Base-by-base conservation (phyloP, 2,329 filamentous ascomycete species). In the Phialemonium atrogriseum region DNA sequence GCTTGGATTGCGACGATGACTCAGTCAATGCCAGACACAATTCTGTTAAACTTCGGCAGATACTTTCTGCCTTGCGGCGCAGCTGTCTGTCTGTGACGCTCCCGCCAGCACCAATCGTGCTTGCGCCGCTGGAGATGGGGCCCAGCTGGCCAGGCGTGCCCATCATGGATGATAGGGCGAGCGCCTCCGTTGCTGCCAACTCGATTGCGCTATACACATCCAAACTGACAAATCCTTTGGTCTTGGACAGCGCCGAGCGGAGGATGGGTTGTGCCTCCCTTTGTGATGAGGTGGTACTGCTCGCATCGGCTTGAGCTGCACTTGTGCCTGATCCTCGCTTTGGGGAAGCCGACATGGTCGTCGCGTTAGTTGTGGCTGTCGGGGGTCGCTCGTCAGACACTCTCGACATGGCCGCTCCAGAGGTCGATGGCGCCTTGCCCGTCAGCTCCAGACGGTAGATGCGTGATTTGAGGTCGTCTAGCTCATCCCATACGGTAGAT, bases 401-500 rank as follows among this genome's bases (percentile, higher is more conserved):
- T 41, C 77, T 73, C 5, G 80, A 80, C 50, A 88, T 80, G 3
- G 84, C 83, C 3, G 84, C 84, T 21, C 80, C 83, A 3, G 87
- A 89, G 2, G 84, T 87, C 1, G 84, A 64, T 1, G 88, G 87
- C 20, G 91, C 63, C 56, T 93, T 94, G 36, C 88, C 88, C 3
- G 85, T 93, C 44, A 93, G 59, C 55, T 96, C 91, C 8, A 98
- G 71, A 38, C 86, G 84, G 45, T 85, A 80, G 46, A 98, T 94
- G 18, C 91, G 77, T 24, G 85, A 91, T 55, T 96, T 96, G 27
- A 98, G 63, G 42, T 96, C 91, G 46, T 96, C 91, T 17, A 98
- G 62, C 56, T 98, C 91, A 52, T 96, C 91, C 91, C 91, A 98
- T 3, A 98, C 85, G 0, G 87, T 95, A 2, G 87, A 93, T 10